These are phyloP conservation scores for Aphanomyces stellatus DNA, from an alignment of 352 stramenopile genomes.

Conservation along the genomic window DNA sequence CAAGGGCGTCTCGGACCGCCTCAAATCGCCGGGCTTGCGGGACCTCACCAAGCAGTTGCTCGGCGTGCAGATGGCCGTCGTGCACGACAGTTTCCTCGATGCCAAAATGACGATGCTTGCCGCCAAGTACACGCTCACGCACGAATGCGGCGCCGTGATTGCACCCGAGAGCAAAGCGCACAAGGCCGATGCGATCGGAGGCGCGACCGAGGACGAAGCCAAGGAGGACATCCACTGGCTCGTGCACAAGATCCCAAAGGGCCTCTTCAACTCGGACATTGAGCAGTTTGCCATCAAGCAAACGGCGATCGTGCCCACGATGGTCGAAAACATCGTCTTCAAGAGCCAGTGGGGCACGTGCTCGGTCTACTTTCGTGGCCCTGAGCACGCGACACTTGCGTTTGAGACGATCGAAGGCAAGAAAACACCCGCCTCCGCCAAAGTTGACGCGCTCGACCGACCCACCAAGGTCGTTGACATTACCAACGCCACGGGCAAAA, in stretches of 20 bases:
- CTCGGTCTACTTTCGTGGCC: slow-evolving; percentile 57
- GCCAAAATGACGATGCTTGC: slow-evolving; percentile 80
- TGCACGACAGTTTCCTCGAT: slow-evolving; percentile 81
- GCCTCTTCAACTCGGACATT: slow-evolving; percentile 50
- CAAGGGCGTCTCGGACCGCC: slow-evolving; percentile 29
- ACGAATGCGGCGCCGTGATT: slow-evolving; percentile 30
- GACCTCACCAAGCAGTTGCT: slow-evolving; percentile 73
- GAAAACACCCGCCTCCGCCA: slow-evolving; percentile 18
- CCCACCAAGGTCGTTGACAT: slow-evolving; percentile 61
- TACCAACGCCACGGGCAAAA: slow-evolving; percentile 45
- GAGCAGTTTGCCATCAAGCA: slow-evolving; percentile 59
- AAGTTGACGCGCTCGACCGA: slow-evolving; percentile 68
- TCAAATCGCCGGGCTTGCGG: slow-evolving; percentile 53
- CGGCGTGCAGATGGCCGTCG: slow-evolving; percentile 73
- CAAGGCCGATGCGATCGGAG: too few relatives aligned
- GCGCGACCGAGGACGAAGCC: not conserved
- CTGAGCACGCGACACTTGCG: slow-evolving; percentile 50
- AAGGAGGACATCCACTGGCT: not conserved
- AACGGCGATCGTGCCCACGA: slow-evolving; percentile 48
- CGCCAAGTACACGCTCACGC: slow-evolving; percentile 61
- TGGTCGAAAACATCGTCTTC: slow-evolving; percentile 50
- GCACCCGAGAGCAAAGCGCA: not conserved
- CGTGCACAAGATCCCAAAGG: slow-evolving; percentile 69
- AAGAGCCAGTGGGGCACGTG: slow-evolving; percentile 41
- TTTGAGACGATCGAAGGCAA: slow-evolving; percentile 40